Evolutionary conservation across 129 eudicot species (phyloP), one percentile per base, ranked within the genome.

Genomic region (Centaurea solstitialis): DNA sequence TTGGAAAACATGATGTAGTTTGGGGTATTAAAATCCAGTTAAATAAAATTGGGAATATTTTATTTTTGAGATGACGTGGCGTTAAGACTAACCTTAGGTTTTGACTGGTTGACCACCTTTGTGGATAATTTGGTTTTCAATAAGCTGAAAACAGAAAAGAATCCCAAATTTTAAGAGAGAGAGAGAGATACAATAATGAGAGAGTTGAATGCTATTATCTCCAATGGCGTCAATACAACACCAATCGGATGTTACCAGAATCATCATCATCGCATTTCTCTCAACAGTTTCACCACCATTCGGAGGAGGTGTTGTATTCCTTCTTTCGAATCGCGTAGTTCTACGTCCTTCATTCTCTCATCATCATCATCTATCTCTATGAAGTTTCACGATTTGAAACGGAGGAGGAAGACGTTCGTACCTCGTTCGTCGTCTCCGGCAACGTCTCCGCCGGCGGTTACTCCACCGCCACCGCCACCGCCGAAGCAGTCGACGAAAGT

Each of bases 101-200:
- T 50, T 6, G 7, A 57, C 64, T 57, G 38, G 41, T 39, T 64
- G 45, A 4, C 4, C 24, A 4, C 4, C 24, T 73, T 74, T 81
- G 68, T 20, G 79, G 84, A 81, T 81, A 81, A 81, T 41, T 45
- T 26, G 12, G 20, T 81, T 45, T 45, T 57, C 84, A 74, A n/a
- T 43, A 80, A n/a, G 3, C 20, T 24, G 3, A 65, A 80, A 80
- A 69, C 26, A 13, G n/a, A 50, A 4, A 6, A 15, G 6, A 57
- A 6, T 12, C 78, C 23, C 79, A 74, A 73, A 74, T 43, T 68
- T 81, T 26, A 26, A 26, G 30, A 26, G 30, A 26, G 30, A 26
- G 30, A 11, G 9, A 18, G 24, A 33, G 37, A 33, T 69, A 65
- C n/a, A 30, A 81, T 73, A 30, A 81, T 73, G 79, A 30, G 38